These are phyloP conservation scores for Fusarium paranaense DNA, from an alignment of 2,329 filamentous ascomycete genomes.

Conservation along the genomic window DNA sequence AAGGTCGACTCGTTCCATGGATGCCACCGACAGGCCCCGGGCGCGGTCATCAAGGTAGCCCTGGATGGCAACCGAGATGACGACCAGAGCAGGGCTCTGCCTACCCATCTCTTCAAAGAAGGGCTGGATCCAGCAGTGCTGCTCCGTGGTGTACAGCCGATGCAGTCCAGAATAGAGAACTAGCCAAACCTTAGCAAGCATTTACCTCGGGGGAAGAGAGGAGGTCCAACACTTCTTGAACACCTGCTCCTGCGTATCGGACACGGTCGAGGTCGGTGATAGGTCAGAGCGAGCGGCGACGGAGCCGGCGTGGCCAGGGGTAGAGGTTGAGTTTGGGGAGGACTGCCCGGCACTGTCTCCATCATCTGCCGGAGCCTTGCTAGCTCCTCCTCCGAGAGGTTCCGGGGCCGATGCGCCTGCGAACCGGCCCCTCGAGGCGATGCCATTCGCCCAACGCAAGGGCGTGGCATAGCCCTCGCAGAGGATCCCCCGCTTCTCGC, in stretches of 20 bases:
- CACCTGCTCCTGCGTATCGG: constrained; percentile 24
- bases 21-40: constrained; percentile 32
- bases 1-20: constrained; percentile 37
- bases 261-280: constrained; percentile 15
- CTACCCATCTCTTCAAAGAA: constrained; percentile 41
- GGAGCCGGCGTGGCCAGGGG: constrained; percentile 16
- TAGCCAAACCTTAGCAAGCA: constrained; percentile 13
- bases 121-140: constrained; percentile 36
- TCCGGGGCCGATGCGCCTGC: constrained; percentile 38
- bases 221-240: constrained; percentile 34
- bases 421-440: constrained; percentile 40
- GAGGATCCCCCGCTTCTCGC: constrained; percentile 30
- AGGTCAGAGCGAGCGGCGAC: constrained; percentile 11
- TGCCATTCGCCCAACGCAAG: constrained; percentile 41
- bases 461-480: constrained; percentile 40
- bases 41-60: constrained; percentile 36
- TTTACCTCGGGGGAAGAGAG: not conserved
- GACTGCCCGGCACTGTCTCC: not conserved
- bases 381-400: not conserved
- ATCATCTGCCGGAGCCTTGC: not conserved
- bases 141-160: constrained; percentile 37
- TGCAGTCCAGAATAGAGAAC: constrained; percentile 36
- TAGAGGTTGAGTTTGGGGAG: constrained; percentile 7
- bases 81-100: constrained; percentile 37
- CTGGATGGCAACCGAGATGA: constrained; percentile 37